These are phyloP conservation scores for Hygrocybe punicea DNA, from an alignment of 768 basidiomycete genomes.

Conservation along the genomic window DNA sequence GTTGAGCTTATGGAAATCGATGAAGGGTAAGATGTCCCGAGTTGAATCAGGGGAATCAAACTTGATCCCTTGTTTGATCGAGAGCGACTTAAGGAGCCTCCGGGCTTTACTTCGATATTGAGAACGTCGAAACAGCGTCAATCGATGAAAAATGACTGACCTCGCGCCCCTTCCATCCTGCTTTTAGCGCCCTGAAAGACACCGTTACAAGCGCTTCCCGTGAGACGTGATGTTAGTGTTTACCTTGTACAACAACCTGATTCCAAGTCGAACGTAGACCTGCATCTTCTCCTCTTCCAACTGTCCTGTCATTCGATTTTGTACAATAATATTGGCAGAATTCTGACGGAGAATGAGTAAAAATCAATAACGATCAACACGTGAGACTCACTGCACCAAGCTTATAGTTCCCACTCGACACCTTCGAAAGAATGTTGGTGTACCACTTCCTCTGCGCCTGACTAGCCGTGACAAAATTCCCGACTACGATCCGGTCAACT, in stretches of 20 bases:
- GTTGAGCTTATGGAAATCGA: constrained; percentile 85
- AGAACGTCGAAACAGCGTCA: background rate
- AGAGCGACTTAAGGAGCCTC: constrained; percentile 80
- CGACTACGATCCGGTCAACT: constrained; percentile 85
- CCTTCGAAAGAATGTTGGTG: constrained; percentile 82
- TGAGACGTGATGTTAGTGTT: background rate
- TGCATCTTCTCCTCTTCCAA: constrained; percentile 99
- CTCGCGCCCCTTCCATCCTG: constrained; percentile 84
- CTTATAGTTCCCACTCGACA: constrained; percentile 81
- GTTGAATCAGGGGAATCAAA: constrained; percentile 86
- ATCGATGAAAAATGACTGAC: constrained; percentile 39
- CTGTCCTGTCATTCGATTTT: constrained; percentile 87
- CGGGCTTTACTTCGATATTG: constrained; percentile 47
- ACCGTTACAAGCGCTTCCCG: background rate
- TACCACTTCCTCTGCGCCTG: constrained; percentile 99
- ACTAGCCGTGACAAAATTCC: constrained; percentile 89
- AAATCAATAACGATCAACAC: background rate
- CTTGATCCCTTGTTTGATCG: constrained; percentile 91
- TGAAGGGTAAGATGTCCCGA: constrained; percentile 80
- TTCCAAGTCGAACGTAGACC: constrained; percentile 86
- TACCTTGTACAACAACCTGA: constrained; percentile 85
- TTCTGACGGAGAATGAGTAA: constrained; percentile 48
- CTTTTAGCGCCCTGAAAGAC: constrained; percentile 66
- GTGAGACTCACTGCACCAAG: constrained; percentile 74
- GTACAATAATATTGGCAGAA: constrained; percentile 97